Percentiles rank a stretch among this genome's conserved stretches.
phyloP scores from a whole-genome alignment of 768 basidiomycete genomes.

The Tephrocybe rancida region DNA sequence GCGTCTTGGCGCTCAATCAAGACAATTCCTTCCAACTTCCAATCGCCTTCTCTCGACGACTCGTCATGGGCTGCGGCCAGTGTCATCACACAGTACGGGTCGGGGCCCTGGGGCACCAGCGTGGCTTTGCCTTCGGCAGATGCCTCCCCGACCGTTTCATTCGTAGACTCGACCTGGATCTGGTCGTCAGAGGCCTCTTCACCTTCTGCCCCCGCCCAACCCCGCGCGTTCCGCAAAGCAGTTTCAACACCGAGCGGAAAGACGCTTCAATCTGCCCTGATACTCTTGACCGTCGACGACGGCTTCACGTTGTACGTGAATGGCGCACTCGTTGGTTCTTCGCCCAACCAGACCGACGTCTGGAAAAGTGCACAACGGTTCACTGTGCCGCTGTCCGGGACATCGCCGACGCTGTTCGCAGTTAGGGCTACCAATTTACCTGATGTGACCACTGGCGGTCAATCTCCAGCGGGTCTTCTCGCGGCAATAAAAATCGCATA shows the following conservation, averaged over 20 bases:
- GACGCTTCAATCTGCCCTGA: constrained; percentile 17
- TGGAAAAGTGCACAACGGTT: constrained; percentile 26
- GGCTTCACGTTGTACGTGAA: constrained; percentile 28
- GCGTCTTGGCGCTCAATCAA: constrained; percentile 25
- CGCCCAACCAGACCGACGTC: constrained; percentile 20
- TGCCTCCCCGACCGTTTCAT: constrained; percentile 11
- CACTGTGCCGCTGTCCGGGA: constrained; percentile 17
- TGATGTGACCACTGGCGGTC: constrained; percentile 18
- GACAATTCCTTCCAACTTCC: constrained; percentile 24
- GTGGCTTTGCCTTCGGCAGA: constrained; percentile 22
- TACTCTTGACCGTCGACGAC: constrained; percentile 30
- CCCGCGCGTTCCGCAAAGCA: constrained; percentile 30
- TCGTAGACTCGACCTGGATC: constrained; percentile 27
- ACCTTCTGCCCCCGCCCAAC: constrained; percentile 20
- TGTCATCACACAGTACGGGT: constrained; percentile 24
- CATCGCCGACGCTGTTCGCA: constrained; percentile 22
- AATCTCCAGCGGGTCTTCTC: constrained; percentile 26
- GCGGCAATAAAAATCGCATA: constrained; percentile 22
- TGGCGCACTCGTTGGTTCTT: constrained; percentile 21
- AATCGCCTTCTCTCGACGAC: constrained; percentile 22
- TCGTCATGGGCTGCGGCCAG: constrained; percentile 22
- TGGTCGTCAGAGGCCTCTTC: constrained; percentile 24
- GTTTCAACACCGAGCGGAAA: constrained; percentile 23
- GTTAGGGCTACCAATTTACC: constrained; percentile 22
- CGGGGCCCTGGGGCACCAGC: constrained; percentile 25